Base-by-base conservation (phyloP, 2,329 filamentous ascomycete species). In the Xylaria multiplex region DNA sequence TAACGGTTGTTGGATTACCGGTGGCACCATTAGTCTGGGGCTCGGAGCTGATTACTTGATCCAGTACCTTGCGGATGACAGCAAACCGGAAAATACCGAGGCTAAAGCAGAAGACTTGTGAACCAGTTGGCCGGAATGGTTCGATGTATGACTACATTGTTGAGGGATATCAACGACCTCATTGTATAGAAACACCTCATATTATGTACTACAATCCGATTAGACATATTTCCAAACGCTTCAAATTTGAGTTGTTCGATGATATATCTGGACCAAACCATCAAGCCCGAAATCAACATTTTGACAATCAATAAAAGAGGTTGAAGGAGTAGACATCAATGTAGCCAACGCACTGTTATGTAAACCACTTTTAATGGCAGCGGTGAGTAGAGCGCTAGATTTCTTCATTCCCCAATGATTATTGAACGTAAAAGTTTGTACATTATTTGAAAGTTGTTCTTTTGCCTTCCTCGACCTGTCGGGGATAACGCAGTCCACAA, bases 1-100 rank as follows among this genome's bases (percentile, higher is more conserved):
- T 35, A 90, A 91, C 71, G 89, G 89, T 11, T 90, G 88, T 71
- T 89, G 86, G 86, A 83, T 91, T 67, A 91, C 89, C 11, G 89
- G 89, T 8, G 88, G 89, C 27, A 83, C 81, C 4, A 86, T 91
- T 68, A 85, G 86, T 70, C 64, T 84, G 2, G 89, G 89, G 1
- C 73, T 91, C 62, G 84, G 81, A 2, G 81, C 79, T 2, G 88
- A 91, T 71, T 91, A 91, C 73, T 65, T 85, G n/a, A 69, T 85
- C 14, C 80, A 80, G 69, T 87, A 86, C 69, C 59, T 75, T n/a
- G 63, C 79, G 50, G 70, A 73, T 11, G 71, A 77, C 11, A 64
- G 77, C 61, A 30, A 32, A 32, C 24, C 42, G 22, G 6, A 11
- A 3, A 37, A 45, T n/a, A 46, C 19, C 13, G 56, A 59, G 6